These are phyloP conservation scores for Glycine soja DNA, from an alignment of 306 rosid species.

Conservation along the genomic window DNA sequence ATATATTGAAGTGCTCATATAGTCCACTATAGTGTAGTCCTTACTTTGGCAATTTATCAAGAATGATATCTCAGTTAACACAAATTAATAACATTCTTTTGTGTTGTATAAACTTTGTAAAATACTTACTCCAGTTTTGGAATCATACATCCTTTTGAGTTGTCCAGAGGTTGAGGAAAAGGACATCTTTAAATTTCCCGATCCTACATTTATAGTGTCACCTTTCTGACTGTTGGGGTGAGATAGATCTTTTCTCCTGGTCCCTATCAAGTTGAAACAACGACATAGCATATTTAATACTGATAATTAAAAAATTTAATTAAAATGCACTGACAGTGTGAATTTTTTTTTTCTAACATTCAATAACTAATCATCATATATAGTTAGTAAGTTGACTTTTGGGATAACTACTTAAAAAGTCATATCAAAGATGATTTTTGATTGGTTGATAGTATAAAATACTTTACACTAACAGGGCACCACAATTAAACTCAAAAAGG, in stretches of 20 bases:
- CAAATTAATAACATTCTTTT: background rate
- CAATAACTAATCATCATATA: background rate
- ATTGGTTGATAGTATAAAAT: background rate
- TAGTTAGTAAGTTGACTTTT: background rate
- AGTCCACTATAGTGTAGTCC: no score
- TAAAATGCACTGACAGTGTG: background rate
- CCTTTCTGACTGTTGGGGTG: slow-evolving; percentile 33
- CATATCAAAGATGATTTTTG: background rate
- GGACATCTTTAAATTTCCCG: slow-evolving; percentile 82
- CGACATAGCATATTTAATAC: slow-evolving; percentile 13
- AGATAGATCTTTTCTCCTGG: slow-evolving; percentile 45
- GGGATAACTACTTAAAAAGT: background rate
- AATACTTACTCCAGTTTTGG: slow-evolving; percentile 74
- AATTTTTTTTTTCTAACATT: background rate
- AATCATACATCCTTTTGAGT: slow-evolving; percentile 72
- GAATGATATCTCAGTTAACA: no score
- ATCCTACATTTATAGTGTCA: slow-evolving; percentile 69
- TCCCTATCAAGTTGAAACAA: slow-evolving; percentile 55
- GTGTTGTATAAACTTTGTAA: slow-evolving; percentile 22
- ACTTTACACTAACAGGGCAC: background rate
- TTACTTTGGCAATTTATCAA: no score
- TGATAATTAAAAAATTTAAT: background rate
- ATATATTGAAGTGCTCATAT: no score
- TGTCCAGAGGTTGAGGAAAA: slow-evolving; percentile 82
- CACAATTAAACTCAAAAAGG: background rate